Conservation (phyloP, 2,329 filamentous ascomycete species). For the Leptodontidium sp. region DNA sequence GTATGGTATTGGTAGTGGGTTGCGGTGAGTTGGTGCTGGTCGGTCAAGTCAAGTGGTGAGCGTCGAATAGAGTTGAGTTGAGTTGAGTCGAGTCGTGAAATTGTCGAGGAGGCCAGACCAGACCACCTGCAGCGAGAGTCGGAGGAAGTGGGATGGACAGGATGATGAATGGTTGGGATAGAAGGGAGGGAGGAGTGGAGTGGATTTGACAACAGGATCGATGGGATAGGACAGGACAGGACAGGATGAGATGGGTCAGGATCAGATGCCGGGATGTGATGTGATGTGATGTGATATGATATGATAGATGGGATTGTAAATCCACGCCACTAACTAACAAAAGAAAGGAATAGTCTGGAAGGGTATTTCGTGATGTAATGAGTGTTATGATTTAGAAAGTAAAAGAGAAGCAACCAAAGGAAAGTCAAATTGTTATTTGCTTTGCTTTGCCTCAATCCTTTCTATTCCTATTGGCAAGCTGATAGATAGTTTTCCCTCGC, state of each 20-base stretch:
- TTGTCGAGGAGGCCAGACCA: slow-evolving; percentile 2
- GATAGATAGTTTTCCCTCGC: background rate
- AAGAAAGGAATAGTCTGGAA: slow-evolving; percentile 3
- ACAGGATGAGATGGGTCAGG: background rate
- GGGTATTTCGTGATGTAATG: background rate
- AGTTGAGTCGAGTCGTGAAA: slow-evolving; percentile 11
- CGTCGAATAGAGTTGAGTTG: background rate
- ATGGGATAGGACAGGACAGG: slow-evolving; percentile 1
- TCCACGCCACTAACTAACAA: slow-evolving; percentile 6
- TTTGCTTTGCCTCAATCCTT: background rate
- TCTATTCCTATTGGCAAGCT: background rate
- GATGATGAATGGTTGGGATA: slow-evolving; percentile 6
- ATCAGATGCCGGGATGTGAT: slow-evolving; percentile 8
- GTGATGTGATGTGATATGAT: background rate
- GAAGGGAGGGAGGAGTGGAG: slow-evolving; percentile 3
- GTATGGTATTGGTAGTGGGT: background rate
- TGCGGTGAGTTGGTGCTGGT: slow-evolving; percentile 8
- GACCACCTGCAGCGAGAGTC: background rate
- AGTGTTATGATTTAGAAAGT: slow-evolving; percentile 3
- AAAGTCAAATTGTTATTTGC: background rate
- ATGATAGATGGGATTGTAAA: slow-evolving; percentile 10
- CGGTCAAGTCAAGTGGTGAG: slow-evolving; percentile 11
- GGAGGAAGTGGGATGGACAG: slow-evolving; percentile 8
- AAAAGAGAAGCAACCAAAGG: background rate
- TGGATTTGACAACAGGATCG: background rate